phyloP scores from a whole-genome alignment of 1,139 yeast genomes.

The Geotrichum bryndzae region DNA sequence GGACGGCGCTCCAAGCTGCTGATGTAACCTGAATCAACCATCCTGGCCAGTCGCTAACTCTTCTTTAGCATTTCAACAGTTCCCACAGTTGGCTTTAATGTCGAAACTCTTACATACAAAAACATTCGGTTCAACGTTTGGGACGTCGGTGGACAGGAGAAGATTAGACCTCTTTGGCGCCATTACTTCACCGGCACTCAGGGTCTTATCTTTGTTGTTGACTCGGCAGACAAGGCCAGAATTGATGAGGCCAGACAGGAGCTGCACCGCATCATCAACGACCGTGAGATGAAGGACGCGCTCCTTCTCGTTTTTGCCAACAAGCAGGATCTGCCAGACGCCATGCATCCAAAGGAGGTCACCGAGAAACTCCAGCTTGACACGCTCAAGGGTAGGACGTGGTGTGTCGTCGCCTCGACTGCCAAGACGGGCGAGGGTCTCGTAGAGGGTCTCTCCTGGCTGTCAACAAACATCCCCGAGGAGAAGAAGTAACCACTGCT shows the following conservation, averaged over 20 bases:
- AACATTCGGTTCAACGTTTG: constrained; percentile 88
- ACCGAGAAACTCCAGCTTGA: constrained; percentile 80
- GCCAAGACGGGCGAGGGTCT: constrained; percentile 91
- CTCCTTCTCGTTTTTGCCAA: constrained; percentile 80
- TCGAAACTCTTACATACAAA: constrained; percentile 83
- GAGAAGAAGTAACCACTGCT: constrained; percentile 25
- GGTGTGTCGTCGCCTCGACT: constrained; percentile 86
- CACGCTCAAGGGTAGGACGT: constrained; percentile 79
- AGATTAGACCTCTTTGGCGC: constrained; percentile 88
- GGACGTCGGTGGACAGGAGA: constrained; percentile 96
- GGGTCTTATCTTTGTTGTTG: constrained; percentile 89
- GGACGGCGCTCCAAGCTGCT: background rate
- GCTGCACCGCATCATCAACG: constrained; percentile 66
- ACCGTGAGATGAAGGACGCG: constrained; percentile 76
- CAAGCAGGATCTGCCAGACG: constrained; percentile 84
- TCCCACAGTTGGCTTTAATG: constrained; percentile 93
- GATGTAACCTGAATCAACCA: background rate
- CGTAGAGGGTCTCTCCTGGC: constrained; percentile 85
- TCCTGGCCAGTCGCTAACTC: constrained; percentile 1
- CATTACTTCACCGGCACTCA: constrained; percentile 92
- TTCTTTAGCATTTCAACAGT: constrained; percentile 60
- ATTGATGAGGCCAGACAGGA: constrained; percentile 76
- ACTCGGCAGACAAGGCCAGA: constrained; percentile 66
- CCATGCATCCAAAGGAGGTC: constrained; percentile 86
- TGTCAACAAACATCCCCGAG: constrained; percentile 58